phyloP scores from a whole-genome alignment of 257 asterid species.

The Misopates orontium region DNA sequence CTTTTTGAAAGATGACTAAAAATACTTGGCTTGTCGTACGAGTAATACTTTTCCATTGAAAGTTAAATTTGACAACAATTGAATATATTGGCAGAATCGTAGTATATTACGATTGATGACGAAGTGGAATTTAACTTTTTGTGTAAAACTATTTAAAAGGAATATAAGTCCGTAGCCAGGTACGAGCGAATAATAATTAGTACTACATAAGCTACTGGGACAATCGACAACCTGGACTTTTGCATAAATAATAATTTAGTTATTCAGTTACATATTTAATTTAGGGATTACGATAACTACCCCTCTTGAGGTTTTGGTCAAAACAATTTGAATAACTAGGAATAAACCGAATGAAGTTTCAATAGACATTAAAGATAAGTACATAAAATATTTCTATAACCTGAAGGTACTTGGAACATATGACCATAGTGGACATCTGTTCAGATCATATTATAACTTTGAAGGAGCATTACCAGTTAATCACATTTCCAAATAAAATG shows the following conservation, averaged over 20 bases:
- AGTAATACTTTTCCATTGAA: background rate
- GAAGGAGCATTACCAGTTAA: background rate
- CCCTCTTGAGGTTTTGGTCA: too few species aligned
- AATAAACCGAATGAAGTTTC: background rate
- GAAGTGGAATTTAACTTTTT: too few species aligned
- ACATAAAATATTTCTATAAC: background rate
- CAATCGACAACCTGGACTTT: too few species aligned
- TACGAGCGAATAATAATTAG: background rate
- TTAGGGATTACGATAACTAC: background rate
- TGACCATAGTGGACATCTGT: background rate
- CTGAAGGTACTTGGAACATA: background rate
- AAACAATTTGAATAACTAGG: background rate
- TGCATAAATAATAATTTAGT: too few species aligned
- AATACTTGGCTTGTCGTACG: slow-evolving; percentile 7
- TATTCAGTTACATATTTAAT: background rate
- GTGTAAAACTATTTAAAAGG: too few species aligned
- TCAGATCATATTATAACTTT: background rate
- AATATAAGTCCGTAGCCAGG: too few species aligned
- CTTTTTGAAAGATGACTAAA: background rate
- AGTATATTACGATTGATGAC: too few species aligned
- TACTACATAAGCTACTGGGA: background rate
- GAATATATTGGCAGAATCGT: too few species aligned
- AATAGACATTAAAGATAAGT: background rate
- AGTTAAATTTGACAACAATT: background rate
- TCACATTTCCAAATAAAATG: background rate